Base-by-base conservation (phyloP, 305 asterid species). In the Plantago coronopus region DNA sequence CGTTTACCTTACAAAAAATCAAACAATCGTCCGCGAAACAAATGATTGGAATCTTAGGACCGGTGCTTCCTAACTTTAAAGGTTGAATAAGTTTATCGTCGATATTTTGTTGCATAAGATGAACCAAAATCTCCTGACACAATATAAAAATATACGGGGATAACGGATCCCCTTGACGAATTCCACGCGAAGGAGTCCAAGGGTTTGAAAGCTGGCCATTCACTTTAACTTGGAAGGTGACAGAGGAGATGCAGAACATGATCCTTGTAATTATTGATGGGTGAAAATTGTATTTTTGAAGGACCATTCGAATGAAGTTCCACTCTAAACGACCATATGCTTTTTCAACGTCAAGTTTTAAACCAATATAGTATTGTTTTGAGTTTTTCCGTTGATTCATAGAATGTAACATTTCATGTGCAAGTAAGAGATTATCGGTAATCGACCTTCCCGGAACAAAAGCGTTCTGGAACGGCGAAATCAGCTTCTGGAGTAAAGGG, bases 191-290 rank as follows among this genome's bases (percentile, higher is more conserved):
- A 0, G 61, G 61, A 1, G 1, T 31, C 61, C 61, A 56, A 1
- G 21, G 3, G 0, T 1, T 3, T 0, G 40, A 27, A 2, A 12
- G 2, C 0, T 3, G 15, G 0, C 18, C 12, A 7, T 53, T 27
- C 0, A 49, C 16, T 11, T 16, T 49, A 0, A 49, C 5, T 2
- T 4, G 29, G 6, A 25, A 22, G 0, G 14, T 3, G 3, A 9
- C 6, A 0, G 17, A 22, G 0, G 8, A 0, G 3, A 22, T 22
- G 5, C 38, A 22, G 5, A 0, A 5, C 38, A 53, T 13, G 5
- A 54, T 54, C 3, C 31, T 7, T 2, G 0, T 2, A 0, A 20
- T 50, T 0, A 50, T 9, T 11, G 11, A 0, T 15, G 2, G 1
- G 3, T 47, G 61, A 2, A 56, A 56, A 0, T 56, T 8, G 2